A percentile compares a stretch with the other conserved stretches of the same genome.
phyloP scores from a whole-genome alignment of 2,329 filamentous ascomycete species.

The Microdochium trichocladiopsis region DNA sequence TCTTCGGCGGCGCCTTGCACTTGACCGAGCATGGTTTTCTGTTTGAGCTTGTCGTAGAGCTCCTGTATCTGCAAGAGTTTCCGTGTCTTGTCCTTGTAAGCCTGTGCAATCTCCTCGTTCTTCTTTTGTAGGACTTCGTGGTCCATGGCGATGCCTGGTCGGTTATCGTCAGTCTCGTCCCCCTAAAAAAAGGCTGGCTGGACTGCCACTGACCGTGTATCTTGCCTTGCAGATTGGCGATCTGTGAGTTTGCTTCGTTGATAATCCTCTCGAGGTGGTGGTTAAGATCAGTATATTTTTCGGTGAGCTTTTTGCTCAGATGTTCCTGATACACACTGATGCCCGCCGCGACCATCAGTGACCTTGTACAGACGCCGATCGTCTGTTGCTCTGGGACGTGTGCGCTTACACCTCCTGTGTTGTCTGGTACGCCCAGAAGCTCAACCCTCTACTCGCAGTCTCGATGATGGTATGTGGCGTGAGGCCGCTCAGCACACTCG shows the following conservation, averaged over 20 bases:
- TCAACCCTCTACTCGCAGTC: slow-evolving; percentile 70
- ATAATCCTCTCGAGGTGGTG: slow-evolving; percentile 66
- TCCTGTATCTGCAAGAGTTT: slow-evolving; percentile 64
- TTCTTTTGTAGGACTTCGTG: slow-evolving; percentile 59
- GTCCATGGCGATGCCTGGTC: slow-evolving; percentile 50
- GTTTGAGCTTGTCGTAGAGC: slow-evolving; percentile 53
- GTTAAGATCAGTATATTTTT: slow-evolving; percentile 61
- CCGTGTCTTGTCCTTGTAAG: slow-evolving; percentile 63
- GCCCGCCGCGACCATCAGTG: slow-evolving; percentile 4
- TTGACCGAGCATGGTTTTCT: slow-evolving; percentile 45
- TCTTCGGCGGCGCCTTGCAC: slow-evolving; percentile 48
- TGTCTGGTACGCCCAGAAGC: slow-evolving; percentile 83
- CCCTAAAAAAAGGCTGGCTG: slow-evolving; percentile 4
- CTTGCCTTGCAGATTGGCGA: slow-evolving; percentile 58
- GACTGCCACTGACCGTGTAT: slow-evolving; percentile 43
- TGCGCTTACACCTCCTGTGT: slow-evolving; percentile 70
- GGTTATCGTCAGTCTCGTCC: not conserved
- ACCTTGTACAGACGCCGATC: too few species aligned
- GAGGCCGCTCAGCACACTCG: slow-evolving; percentile 74
- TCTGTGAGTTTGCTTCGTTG: slow-evolving; percentile 68
- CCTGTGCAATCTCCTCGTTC: slow-evolving; percentile 62
- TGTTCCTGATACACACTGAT: slow-evolving; percentile 69
- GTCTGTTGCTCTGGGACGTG: not conserved
- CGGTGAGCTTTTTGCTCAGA: slow-evolving; percentile 61
- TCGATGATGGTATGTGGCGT: slow-evolving; percentile 80